Base-by-base conservation (phyloP, 2,329 filamentous ascomycete species). In the Leptodontidium sp. region DNA sequence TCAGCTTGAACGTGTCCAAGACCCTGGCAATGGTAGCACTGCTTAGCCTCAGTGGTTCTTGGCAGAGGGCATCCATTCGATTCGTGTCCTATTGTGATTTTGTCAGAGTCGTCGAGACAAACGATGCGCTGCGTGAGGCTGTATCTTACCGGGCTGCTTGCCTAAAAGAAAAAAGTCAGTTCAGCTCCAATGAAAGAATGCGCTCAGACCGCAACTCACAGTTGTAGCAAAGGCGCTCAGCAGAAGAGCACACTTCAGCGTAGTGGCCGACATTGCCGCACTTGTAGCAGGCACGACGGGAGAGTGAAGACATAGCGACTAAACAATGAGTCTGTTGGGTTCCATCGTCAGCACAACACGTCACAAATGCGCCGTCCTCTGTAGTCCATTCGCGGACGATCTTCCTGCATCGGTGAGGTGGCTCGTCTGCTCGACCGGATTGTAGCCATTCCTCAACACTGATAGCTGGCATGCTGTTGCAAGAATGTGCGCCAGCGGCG, bases 21-120 rank as follows among this genome's bases (percentile, higher is more conserved):
- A 69, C 96, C 96, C 86, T 98, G 96, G 87, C 96, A 99, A 85
- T 98, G 96, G 82, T 99, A 99, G 89, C 96, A 99, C 87, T 99
- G 96, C 90, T 99, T 99, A 64, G 94, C 94, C 85, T 99, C 96
- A 73, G 96, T 98, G 71, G 95, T 98, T 82, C 96, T 92, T 78
- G 96, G 96, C 79, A 95, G 91, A 77, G 96, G 96, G 88, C 96
- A 99, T 82, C 92, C 92, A 85, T 97, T 98, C 75, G 95, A 98
- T 86, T 99, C 96, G 83, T 99, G 96, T 81, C 93, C 92, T 89
- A 78, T 74, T 57, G 26, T 52, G 32, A 58, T 49, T 21, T 24
- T 61, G 61, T 75, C 63, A 75, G 71, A 72, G 14, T 68, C 55
- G 61, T 53, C 58, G 12, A 63, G 26, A 26, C 15, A 49, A 64